Base-by-base conservation (phyloP, 2,329 filamentous ascomycete species). In the Graphiopsis chlorocephala region DNA sequence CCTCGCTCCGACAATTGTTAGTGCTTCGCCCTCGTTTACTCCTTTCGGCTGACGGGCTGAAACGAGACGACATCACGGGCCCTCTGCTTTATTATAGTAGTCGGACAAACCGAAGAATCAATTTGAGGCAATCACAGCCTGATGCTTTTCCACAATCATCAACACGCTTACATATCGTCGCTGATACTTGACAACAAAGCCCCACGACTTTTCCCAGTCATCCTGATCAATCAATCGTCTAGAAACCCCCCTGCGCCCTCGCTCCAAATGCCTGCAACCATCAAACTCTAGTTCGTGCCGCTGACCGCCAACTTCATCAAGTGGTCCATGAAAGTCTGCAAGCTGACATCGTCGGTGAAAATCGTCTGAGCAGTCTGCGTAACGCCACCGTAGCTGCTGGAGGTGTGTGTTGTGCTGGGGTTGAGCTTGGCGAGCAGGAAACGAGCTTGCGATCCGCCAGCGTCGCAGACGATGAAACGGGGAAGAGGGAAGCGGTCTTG, bases 261-360 rank as follows among this genome's bases (percentile, higher is more conserved):
- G 55, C 55, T 58, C 55, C 55, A 38, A 58, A 58, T 58, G 15
- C 33, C 15, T 42, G 38, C 58, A 33, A 52, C 58, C 20, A 31
- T 25, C 42, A 29, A 48, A 28, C 31, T 61, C 59, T 62, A 62
- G 48, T 62, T 62, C 60, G 75, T 78, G n/a, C 76, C 76, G 63
- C 76, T 78, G 35, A 78, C 76, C 58, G 76, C 76, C 61, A 78
- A 68, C 92, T 99, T 99, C 95, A 99, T 99, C 77, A 99, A 83
- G 80, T 98, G 93, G 74, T 99, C 95, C 95, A 99, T 99, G 77
- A 99, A 99, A 1, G 94, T 98, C 79, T 98, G 94, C 75, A 99
- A 82, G 63, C 93, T 97, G 63, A 99, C 95, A 78, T 99, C 95
- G 74, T 99, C 95, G 0, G 95, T 99, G 81, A 99, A 99, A 73